phyloP scores from a whole-genome alignment of 805 yeast species.

The Barnettozyma populi region DNA sequence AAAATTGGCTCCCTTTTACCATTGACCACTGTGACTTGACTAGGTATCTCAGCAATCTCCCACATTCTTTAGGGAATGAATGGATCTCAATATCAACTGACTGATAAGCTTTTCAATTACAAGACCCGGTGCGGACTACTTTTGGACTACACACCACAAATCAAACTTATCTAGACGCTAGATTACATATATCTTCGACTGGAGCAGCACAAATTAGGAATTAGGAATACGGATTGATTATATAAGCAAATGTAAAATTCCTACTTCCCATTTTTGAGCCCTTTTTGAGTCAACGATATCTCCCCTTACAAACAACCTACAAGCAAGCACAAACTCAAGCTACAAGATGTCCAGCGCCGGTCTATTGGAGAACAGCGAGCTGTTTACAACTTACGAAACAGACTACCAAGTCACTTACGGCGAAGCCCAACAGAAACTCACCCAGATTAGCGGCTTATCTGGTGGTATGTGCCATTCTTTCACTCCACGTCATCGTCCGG shows the following conservation, averaged over 20 bases:
- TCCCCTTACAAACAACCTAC: not conserved
- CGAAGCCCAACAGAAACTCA: constrained; percentile 64
- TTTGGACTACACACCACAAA: no score
- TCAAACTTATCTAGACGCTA: no score
- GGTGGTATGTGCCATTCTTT: constrained; percentile 30
- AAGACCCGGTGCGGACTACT: no score
- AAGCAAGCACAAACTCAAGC: not conserved
- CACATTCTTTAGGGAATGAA: no score
- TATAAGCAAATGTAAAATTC: not conserved
- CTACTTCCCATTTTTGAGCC: no score
- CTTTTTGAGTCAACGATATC: not conserved
- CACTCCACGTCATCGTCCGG: not conserved
- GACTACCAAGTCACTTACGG: constrained; percentile 54
- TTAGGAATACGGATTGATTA: not conserved
- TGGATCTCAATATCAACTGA: no score
- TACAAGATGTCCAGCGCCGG: constrained; percentile 22
- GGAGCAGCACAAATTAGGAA: no score
- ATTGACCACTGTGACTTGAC: no score
- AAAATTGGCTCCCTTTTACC: no score
- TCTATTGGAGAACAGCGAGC: constrained; percentile 23
- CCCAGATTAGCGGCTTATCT: constrained; percentile 43
- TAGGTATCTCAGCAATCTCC: no score
- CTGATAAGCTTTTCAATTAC: no score
- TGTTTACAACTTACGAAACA: constrained; percentile 31
- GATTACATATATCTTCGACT: no score